These are phyloP conservation scores for Pelargonium myrrhifolium DNA, from an alignment of 441 rosid genomes.

Conservation along the genomic window DNA sequence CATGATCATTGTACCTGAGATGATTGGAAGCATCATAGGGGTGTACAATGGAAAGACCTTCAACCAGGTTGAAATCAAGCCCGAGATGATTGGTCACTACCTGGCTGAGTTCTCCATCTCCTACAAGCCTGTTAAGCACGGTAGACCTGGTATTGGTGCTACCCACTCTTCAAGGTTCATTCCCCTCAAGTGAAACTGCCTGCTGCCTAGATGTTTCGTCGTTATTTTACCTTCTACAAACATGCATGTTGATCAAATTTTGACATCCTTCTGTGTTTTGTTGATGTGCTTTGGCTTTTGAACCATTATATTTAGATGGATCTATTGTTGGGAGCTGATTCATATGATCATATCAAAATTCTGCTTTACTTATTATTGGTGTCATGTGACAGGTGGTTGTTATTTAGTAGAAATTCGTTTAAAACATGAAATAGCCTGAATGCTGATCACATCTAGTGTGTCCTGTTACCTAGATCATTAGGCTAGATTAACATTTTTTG, in stretches of 20 bases:
- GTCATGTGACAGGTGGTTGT: too few species aligned
- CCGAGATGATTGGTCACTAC: constrained; percentile 92
- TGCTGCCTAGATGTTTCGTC: neutral
- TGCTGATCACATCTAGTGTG: too few species aligned
- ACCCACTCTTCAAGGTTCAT: constrained; percentile 84
- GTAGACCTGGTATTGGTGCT: constrained; percentile 90
- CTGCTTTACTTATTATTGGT: too few species aligned
- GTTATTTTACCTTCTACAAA: neutral
- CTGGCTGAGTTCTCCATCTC: constrained; percentile 83
- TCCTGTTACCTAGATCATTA: too few species aligned
- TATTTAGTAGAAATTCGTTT: too few species aligned
- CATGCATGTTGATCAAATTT: neutral
- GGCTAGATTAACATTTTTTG: too few species aligned
- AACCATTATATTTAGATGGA: neutral
- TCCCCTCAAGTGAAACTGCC: constrained; percentile 57
- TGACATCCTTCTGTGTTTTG: neutral
- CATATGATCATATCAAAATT: neutral
- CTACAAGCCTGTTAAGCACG: constrained; percentile 95
- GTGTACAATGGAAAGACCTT: constrained; percentile 89
- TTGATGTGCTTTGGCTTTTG: neutral
- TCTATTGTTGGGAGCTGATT: neutral
- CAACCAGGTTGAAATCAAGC: constrained; percentile 84
- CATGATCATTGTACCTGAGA: constrained; percentile 49
- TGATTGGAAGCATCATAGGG: constrained; percentile 58
- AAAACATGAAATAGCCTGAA: too few species aligned